phyloP scores from a whole-genome alignment of 345 rosid genomes.

The Arabis alpina region DNA sequence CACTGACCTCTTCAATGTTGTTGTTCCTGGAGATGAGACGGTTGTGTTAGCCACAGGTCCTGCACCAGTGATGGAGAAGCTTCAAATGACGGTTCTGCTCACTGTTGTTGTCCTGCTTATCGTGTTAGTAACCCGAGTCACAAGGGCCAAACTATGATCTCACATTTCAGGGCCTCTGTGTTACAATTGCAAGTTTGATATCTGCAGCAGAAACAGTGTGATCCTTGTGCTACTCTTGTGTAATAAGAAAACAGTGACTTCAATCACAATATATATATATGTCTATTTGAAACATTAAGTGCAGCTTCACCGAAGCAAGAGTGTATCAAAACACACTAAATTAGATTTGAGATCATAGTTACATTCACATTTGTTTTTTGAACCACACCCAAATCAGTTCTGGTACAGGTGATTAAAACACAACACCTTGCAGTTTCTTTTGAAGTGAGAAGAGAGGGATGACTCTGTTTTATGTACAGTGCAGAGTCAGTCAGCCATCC shows the following conservation, averaged over 20 bases:
- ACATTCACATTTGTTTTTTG: conserved; percentile 17
- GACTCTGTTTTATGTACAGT: conserved; percentile 42
- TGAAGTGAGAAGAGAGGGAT: conserved; percentile 17
- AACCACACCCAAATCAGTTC: conserved; percentile 4
- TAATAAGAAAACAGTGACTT: conserved; percentile 25
- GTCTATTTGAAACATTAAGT: conserved; percentile 10
- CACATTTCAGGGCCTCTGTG: background rate
- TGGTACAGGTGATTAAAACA: conserved; percentile 21
- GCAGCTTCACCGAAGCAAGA: conserved; percentile 9
- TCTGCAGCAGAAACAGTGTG: background rate
- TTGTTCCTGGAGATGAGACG: conserved; percentile 42
- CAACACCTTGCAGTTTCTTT: conserved; percentile 32
- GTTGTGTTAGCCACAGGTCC: conserved; percentile 39
- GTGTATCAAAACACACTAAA: conserved; percentile 20
- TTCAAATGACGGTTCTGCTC: conserved; percentile 70
- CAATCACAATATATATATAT: background rate
- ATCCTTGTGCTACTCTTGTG: conserved; percentile 10
- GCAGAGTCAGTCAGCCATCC: conserved; percentile 37
- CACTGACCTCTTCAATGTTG: conserved; percentile 50
- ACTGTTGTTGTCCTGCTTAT: conserved; percentile 69
- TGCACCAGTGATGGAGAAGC: conserved; percentile 58
- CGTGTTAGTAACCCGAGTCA: conserved; percentile 67
- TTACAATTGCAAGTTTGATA: conserved; percentile 1
- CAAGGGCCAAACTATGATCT: conserved; percentile 36
- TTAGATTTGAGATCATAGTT: conserved; percentile 18